A percentile compares a stretch with the other conserved stretches of the same genome.
These are phyloP conservation scores for Ceratocystis variospora DNA, from an alignment of 2,329 filamentous ascomycete species.

Conservation along the genomic window DNA sequence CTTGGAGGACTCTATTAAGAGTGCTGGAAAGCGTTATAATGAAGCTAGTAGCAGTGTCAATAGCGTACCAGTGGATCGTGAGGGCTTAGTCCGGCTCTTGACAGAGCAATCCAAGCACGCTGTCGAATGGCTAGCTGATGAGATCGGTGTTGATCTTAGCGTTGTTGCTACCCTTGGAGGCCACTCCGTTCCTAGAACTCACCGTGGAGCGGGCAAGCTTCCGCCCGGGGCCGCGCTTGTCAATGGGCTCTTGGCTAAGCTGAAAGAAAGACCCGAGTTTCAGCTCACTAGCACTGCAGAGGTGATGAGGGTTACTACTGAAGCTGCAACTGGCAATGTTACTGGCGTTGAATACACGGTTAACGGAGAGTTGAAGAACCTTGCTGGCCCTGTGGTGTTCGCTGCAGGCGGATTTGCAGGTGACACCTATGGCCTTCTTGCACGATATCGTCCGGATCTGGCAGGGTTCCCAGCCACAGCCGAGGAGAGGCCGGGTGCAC, in stretches of 20 bases:
- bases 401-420: slow-evolving; percentile 49
- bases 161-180: slow-evolving; percentile 47
- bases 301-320: slow-evolving; percentile 37
- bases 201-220: slow-evolving; percentile 40
- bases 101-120: slow-evolving; percentile 35
- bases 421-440: slow-evolving; percentile 43
- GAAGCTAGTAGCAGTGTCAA: slow-evolving; percentile 1
- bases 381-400: slow-evolving; percentile 44
- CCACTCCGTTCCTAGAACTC: slow-evolving; percentile 42
- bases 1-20: slow-evolving; percentile 42
- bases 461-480: slow-evolving; percentile 49
- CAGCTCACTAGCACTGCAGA: slow-evolving; percentile 37
- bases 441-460: slow-evolving; percentile 44
- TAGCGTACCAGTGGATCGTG: slow-evolving; percentile 24
- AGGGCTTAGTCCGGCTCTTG: slow-evolving; percentile 36
- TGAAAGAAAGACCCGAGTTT: slow-evolving; percentile 38
- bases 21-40: slow-evolving; percentile 35
- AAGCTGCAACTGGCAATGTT: slow-evolving; percentile 26
- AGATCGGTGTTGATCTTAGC: slow-evolving; percentile 44
- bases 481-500: slow-evolving; percentile 42
- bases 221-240: slow-evolving; percentile 49
- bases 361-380: slow-evolving; percentile 26
- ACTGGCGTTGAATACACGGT: slow-evolving; percentile 38
- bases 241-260: slow-evolving; percentile 36
- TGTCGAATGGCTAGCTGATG: slow-evolving; percentile 43